A percentile compares a stretch with the other conserved stretches of the same genome.
Evolutionary conservation across 129 eudicot genomes (phyloP).

Genomic region (Flaveria sonorensis): DNA sequence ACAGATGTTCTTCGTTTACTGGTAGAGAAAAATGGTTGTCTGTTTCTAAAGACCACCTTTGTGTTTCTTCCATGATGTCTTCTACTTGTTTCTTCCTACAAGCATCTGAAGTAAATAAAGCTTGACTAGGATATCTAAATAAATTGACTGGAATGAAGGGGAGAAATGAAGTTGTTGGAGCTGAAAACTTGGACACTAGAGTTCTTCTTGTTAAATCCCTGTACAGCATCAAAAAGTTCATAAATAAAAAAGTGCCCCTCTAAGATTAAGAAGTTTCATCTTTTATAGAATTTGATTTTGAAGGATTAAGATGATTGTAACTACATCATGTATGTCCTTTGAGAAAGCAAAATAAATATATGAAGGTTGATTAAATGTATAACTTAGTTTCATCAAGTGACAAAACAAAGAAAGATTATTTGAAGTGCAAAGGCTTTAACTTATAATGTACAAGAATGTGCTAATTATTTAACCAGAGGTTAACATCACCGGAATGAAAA

Average conservation of each 20-base stretch:
- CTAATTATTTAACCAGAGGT: slow-evolving; percentile 10
- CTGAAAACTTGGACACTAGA: slow-evolving; percentile 71
- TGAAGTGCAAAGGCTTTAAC: background rate
- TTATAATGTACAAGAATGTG: slow-evolving; percentile 4
- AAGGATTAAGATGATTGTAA: background rate
- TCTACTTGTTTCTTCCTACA: slow-evolving; percentile 40
- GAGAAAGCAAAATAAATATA: slow-evolving; percentile 4
- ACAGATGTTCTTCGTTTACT: slow-evolving; percentile 50
- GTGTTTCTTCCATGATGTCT: slow-evolving; percentile 57
- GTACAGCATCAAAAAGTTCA: slow-evolving; percentile 25
- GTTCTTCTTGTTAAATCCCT: slow-evolving; percentile 69
- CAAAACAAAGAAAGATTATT: background rate
- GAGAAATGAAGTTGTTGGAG: slow-evolving; percentile 54
- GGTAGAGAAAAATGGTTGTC: slow-evolving; percentile 32
- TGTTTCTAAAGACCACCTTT: slow-evolving; percentile 39
- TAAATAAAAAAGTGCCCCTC: slow-evolving; percentile 18
- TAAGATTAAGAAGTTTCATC: background rate
- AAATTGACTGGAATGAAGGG: slow-evolving; percentile 50
- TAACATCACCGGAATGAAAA: slow-evolving; percentile 3
- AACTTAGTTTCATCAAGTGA: slow-evolving; percentile 10
- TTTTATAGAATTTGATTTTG: background rate
- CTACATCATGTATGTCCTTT: background rate
- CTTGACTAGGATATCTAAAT: slow-evolving; percentile 54
- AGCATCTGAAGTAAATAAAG: slow-evolving; percentile 27
- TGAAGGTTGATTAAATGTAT: background rate